These are phyloP conservation scores for Phoenix roebelenii DNA, from an alignment of 176 grass and related monocot species.

Conservation along the genomic window DNA sequence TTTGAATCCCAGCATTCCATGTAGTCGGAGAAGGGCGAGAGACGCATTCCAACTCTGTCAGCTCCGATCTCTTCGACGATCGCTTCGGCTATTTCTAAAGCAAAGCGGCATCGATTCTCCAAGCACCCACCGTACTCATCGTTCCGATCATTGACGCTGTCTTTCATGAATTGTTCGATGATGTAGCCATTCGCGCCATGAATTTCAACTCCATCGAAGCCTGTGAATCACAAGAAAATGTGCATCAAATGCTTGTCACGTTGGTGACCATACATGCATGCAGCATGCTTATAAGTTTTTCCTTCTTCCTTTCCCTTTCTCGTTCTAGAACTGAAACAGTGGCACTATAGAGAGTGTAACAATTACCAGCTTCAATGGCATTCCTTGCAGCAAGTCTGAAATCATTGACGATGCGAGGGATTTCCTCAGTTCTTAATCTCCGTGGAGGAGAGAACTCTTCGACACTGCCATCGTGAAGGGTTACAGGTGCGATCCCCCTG, in stretches of 20 bases:
- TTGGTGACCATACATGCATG: too few species aligned
- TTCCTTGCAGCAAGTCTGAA: slow-evolving; percentile 49
- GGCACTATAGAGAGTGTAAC: not conserved
- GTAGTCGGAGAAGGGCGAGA: slow-evolving; percentile 38
- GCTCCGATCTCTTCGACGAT: slow-evolving; percentile 26
- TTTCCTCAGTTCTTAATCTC: slow-evolving; percentile 37
- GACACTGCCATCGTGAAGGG: slow-evolving; percentile 6
- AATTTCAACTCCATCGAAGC: slow-evolving; percentile 64
- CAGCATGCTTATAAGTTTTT: too few species aligned
- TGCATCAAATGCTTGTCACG: too few species aligned
- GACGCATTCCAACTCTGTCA: slow-evolving; percentile 31
- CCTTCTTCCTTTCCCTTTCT: too few species aligned
- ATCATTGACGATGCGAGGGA: slow-evolving; percentile 34
- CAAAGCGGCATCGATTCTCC: slow-evolving; percentile 40
- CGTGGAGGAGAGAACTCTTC: slow-evolving; percentile 31
- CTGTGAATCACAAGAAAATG: slow-evolving; percentile 2
- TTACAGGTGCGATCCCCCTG: slow-evolving; percentile 21
- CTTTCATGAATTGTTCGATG: slow-evolving; percentile 54
- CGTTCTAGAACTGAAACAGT: too few species aligned
- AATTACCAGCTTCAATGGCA: slow-evolving; percentile 54
- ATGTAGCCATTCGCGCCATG: slow-evolving; percentile 40
- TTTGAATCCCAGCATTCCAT: slow-evolving; percentile 31
- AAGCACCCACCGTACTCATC: slow-evolving; percentile 36
- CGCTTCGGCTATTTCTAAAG: slow-evolving; percentile 30
- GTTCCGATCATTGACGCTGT: slow-evolving; percentile 27